Evolutionary conservation across 352 stramenopile genomes (phyloP).

Genomic region (Blastocystis sp.): DNA sequence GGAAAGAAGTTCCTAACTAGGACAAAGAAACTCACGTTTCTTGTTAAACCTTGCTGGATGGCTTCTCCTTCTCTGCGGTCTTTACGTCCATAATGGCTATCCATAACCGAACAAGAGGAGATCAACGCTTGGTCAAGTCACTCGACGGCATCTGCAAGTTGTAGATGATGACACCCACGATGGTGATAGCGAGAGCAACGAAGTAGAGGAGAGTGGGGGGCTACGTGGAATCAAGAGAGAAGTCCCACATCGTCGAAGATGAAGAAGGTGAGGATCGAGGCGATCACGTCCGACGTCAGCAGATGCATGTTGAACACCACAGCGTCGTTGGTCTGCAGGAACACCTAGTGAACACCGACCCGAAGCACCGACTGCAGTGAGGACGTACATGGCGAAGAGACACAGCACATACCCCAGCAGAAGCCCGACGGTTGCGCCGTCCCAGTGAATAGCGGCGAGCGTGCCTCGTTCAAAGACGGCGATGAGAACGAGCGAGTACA

Average conservation of each 20-base stretch:
- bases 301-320: slow-evolving; percentile 55
- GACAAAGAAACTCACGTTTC: slow-evolving; percentile 49
- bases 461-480: neutral
- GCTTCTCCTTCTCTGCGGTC: neutral
- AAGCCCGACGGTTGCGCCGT: neutral
- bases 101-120: neutral
- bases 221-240: neutral
- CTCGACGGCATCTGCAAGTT: neutral
- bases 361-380: neutral
- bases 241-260: slow-evolving; percentile 30
- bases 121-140: neutral
- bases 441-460: neutral
- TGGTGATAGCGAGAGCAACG: slow-evolving; percentile 40
- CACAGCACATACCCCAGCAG: neutral
- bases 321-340: slow-evolving; percentile 42
- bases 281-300: slow-evolving; percentile 52
- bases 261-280: slow-evolving; percentile 40
- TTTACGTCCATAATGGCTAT: neutral
- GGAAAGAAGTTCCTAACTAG: slow-evolving; percentile 36
- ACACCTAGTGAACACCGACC: neutral
- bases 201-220: slow-evolving; percentile 50
- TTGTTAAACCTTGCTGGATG: slow-evolving; percentile 12
- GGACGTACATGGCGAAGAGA: slow-evolving; percentile 25
- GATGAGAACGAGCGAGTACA: neutral
- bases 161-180: slow-evolving; percentile 45